Percentiles rank a stretch among this genome's conserved stretches.
phyloP scores from a whole-genome alignment of 2,329 filamentous ascomycete species.

The Grosmannia huntii region DNA sequence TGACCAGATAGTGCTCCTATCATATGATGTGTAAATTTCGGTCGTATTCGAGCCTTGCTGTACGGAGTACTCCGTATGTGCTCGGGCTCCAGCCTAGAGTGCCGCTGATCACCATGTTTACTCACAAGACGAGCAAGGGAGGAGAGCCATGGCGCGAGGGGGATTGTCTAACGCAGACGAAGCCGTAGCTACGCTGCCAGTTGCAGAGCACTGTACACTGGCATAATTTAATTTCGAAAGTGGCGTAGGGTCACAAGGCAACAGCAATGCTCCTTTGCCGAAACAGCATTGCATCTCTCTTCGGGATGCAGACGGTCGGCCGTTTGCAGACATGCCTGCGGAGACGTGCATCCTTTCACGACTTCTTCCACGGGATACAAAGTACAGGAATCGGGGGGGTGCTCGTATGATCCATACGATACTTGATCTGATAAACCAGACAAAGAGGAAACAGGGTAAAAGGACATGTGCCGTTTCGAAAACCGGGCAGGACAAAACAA shows the following conservation, averaged over 20 bases:
- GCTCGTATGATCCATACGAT: not conserved
- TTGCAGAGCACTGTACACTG: not conserved
- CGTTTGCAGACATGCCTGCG: not conserved
- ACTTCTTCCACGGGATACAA: not conserved
- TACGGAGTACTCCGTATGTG: not conserved
- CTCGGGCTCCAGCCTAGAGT: not conserved
- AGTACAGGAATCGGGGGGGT: not conserved
- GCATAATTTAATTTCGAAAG: not conserved
- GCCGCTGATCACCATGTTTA: not conserved
- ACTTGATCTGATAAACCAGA: not conserved
- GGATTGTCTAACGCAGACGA: not conserved
- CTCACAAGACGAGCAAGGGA: not conserved
- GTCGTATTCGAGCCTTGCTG: not conserved
- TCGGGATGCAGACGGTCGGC: not conserved
- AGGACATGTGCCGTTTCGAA: not conserved
- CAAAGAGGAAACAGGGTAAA: not conserved
- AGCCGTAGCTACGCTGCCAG: not conserved
- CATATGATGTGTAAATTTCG: not conserved
- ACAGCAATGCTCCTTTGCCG: not conserved
- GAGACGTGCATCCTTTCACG: not conserved
- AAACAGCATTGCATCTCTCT: constrained; percentile 6
- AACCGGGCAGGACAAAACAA: not conserved
- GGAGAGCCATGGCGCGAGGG: not conserved
- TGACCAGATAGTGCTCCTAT: not conserved
- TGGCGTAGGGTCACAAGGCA: not conserved